Evolutionary conservation across 1,139 yeast genomes (phyloP).

Genomic region (Suhomyces wounanorum): DNA sequence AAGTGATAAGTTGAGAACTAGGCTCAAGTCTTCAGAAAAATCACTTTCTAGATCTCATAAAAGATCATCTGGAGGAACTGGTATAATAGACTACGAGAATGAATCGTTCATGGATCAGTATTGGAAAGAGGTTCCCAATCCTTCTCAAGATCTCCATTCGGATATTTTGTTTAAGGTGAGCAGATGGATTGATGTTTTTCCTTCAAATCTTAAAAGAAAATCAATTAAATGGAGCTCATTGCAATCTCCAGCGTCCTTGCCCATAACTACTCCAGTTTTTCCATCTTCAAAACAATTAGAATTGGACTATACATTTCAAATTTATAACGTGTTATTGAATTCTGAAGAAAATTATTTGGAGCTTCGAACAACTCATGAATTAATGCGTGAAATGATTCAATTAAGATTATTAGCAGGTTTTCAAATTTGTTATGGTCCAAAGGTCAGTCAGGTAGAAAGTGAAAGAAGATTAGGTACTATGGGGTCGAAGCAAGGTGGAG

Average conservation of each 20-base stretch:
- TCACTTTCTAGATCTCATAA: slow-evolving; percentile 6
- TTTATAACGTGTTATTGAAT: slow-evolving; percentile 63
- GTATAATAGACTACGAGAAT: slow-evolving; percentile 7
- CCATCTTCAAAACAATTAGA: slow-evolving; percentile 71
- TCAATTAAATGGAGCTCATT: slow-evolving; percentile 89
- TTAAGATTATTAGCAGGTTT: slow-evolving; percentile 82
- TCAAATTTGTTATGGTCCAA: slow-evolving; percentile 78
- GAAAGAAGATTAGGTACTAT: slow-evolving; percentile 52
- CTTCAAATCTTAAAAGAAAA: slow-evolving; percentile 62
- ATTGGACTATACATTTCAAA: slow-evolving; percentile 59
- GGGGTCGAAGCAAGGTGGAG: background rate
- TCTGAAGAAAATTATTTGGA: slow-evolving; percentile 51
- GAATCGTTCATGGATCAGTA: slow-evolving; percentile 30
- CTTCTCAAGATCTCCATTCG: slow-evolving; percentile 58
- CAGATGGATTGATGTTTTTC: slow-evolving; percentile 90
- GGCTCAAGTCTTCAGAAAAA: slow-evolving; percentile 6
- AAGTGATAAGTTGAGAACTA: slow-evolving; percentile 2
- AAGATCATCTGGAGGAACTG: slow-evolving; percentile 8
- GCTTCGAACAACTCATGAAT: slow-evolving; percentile 55
- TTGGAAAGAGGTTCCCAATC: slow-evolving; percentile 72
- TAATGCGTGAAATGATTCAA: slow-evolving; percentile 87
- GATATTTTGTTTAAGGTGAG: slow-evolving; percentile 51
- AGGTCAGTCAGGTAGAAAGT: slow-evolving; percentile 64
- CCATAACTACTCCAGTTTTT: slow-evolving; percentile 74
- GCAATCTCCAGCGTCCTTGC: slow-evolving; percentile 90